phyloP scores from a whole-genome alignment of 2,329 filamentous ascomycete species.

The Aspergillus tamarii region DNA sequence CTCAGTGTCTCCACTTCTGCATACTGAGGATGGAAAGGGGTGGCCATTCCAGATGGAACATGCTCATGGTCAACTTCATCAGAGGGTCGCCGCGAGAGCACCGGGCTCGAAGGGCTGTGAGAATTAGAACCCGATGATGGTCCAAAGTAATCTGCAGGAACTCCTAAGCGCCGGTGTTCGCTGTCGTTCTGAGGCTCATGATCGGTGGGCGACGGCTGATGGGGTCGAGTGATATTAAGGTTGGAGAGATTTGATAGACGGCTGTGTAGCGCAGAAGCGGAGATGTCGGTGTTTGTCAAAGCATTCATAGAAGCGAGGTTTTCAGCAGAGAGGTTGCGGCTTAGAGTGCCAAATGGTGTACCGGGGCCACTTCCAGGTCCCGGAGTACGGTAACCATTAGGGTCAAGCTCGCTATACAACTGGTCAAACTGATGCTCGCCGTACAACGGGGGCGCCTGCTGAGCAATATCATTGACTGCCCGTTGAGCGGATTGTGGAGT shows the following conservation, averaged over 20 bases:
- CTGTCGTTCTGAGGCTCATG: constrained; percentile 27
- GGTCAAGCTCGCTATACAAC: constrained; percentile 85
- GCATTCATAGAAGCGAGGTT: constrained; percentile 68
- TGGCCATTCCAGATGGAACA: constrained; percentile 47
- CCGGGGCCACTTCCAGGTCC: constrained; percentile 68
- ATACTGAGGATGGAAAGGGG: constrained; percentile 47
- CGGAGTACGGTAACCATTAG: constrained; percentile 78
- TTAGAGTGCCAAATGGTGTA: constrained; percentile 74
- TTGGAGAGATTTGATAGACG: constrained; percentile 62
- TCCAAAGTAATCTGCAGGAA: constrained; percentile 37
- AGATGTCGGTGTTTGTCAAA: constrained; percentile 56
- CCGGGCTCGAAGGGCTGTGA: constrained; percentile 37
- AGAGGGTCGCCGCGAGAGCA: constrained; percentile 50
- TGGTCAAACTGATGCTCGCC: constrained; percentile 87
- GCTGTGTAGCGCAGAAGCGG: constrained; percentile 69
- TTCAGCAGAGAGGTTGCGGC: constrained; percentile 76
- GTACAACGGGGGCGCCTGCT: constrained; percentile 86
- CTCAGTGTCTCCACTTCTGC: constrained; percentile 67
- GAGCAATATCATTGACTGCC: constrained; percentile 58
- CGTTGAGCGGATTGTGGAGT: constrained; percentile 54
- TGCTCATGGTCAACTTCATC: constrained; percentile 52
- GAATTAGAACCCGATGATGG: constrained; percentile 35
- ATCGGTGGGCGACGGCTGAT: constrained; percentile 27
- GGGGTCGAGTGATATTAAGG: constrained; percentile 47
- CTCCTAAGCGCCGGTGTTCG: constrained; percentile 26